A percentile compares a stretch with the other conserved stretches of the same genome.
These are phyloP conservation scores for Phylloporus sp. DNA, from an alignment of 768 basidiomycete genomes.

Conservation along the genomic window DNA sequence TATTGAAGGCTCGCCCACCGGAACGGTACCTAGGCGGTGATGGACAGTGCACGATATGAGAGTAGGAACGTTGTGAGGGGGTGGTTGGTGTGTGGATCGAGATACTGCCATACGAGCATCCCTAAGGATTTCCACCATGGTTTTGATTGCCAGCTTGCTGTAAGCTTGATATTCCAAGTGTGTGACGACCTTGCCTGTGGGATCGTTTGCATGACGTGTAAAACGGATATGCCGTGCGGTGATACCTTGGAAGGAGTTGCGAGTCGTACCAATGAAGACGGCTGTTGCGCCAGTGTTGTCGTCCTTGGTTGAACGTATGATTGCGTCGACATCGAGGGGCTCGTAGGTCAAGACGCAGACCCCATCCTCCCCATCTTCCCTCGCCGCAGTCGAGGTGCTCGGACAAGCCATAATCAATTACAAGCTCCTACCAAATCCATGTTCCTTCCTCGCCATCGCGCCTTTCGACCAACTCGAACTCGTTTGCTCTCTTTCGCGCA, in stretches of 20 bases:
- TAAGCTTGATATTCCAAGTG: constrained; percentile 81
- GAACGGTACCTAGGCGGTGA: constrained; percentile 74
- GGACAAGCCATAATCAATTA: constrained; percentile 24
- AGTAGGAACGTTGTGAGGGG: constrained; percentile 23
- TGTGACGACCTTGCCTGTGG: constrained; percentile 61
- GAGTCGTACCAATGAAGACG: constrained; percentile 80
- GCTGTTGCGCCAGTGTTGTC: constrained; percentile 67
- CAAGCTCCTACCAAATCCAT: constrained; percentile 7
- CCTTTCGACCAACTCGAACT: constrained; percentile 4
- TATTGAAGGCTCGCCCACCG: constrained; percentile 76
- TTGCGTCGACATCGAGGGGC: constrained; percentile 49
- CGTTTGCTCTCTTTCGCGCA: constrained; percentile 5
- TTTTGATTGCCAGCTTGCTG: constrained; percentile 73
- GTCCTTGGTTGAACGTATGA: constrained; percentile 59
- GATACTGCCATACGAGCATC: constrained; percentile 38
- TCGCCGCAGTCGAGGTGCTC: constrained; percentile 23
- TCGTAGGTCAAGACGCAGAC: constrained; percentile 54
- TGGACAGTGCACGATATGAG: constrained; percentile 59
- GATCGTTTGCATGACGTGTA: constrained; percentile 5
- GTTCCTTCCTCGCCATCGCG: constrained; percentile 10
- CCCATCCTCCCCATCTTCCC: constrained; percentile 20
- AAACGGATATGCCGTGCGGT: neutral
- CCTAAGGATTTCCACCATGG: constrained; percentile 57
- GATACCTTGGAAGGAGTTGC: constrained; percentile 78
- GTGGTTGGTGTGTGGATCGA: constrained; percentile 40